Evolutionary conservation across 177 flowering plant genomes (phyloP), one percentile per base, ranked within the genome.

Genomic region (Vitis hybrid): DNA sequence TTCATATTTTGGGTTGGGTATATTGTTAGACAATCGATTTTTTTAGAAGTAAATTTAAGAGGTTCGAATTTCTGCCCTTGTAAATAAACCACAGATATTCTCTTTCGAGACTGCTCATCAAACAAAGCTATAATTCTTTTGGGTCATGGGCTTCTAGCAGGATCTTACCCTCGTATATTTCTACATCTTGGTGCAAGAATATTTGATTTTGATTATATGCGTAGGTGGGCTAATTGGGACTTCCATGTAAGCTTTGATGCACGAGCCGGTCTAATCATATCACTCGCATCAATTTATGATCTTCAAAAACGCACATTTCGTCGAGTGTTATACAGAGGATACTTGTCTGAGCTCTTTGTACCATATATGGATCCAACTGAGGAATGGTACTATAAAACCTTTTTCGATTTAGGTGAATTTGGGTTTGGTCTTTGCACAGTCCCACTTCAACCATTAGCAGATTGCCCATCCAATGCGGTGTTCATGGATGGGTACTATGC

Each of bases 331-430:
- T 88, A 89, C 61, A 83, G 68, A 75, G 93, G 93, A 11, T 80
- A 57, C 62, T n/a, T 84, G 24, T 89, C 96, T 0, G 93, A 89
- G 69, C 56, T 89, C 4, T 86, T 85, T 32, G 89, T 87, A n/a
- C 89, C 96, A 1, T 91, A 89, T 74, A 83, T 84, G 90, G 93
- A 91, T 64, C 79, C 82, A 40, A 75, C 79, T 0, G 84, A 85
- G 16, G 93, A 78, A 12, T 86, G 87, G 89, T 91, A 84, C 77
- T 83, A 65, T 61, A 80, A 72, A 72, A 82, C 91, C 3, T 87
- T 64, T 64, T 75, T 89, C 55, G 93, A 91, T 67, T 74, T 80
- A 1, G 93, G 93, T 4, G 96, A 91, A 61, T 85, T 55, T 46
- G 91, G 91, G 32, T 76, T 83, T 3, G 93, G 96, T 7, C 72